phyloP scores from a whole-genome alignment of 1,139 yeast genomes.

The Magnusiomyces suaveolens region DNA sequence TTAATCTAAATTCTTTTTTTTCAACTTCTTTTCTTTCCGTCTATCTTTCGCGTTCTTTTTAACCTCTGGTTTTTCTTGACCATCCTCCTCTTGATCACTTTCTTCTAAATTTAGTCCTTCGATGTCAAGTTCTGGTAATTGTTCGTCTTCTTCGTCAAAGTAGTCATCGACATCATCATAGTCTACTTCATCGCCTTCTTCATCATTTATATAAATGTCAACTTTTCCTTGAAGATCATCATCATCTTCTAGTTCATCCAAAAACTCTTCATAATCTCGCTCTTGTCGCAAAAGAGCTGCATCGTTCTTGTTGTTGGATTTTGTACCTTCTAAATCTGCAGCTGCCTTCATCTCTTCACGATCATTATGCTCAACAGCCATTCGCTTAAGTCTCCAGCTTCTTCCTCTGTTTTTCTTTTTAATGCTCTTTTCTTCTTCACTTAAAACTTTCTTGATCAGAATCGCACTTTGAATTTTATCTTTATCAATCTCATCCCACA shows the following conservation, averaged over 20 bases:
- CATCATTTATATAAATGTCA: conserved; percentile 50
- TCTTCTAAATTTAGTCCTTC: conserved; percentile 73
- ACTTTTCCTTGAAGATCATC: conserved; percentile 81
- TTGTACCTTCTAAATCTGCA: conserved; percentile 36
- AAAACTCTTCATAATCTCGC: conserved; percentile 84
- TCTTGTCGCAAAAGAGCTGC: conserved; percentile 68
- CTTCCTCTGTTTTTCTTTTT: conserved; percentile 53
- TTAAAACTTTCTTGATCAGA: conserved; percentile 82
- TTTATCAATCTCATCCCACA: conserved; percentile 68
- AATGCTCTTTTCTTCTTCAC: conserved; percentile 61
- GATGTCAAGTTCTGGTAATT: conserved; percentile 41
- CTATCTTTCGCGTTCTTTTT: too few species aligned
- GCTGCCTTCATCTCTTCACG: conserved; percentile 47
- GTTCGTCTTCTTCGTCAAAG: conserved; percentile 20
- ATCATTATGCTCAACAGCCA: conserved; percentile 92
- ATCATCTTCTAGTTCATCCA: conserved; percentile 93
- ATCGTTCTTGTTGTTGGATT: conserved; percentile 46
- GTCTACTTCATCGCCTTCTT: conserved; percentile 37
- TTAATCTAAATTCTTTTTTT: too few species aligned
- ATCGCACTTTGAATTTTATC: conserved; percentile 67
- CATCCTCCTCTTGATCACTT: conserved; percentile 31
- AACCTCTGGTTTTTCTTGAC: too few species aligned
- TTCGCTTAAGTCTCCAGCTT: conserved; percentile 92
- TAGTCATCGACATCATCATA: conserved; percentile 16
- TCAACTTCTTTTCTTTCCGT: too few species aligned